Evolutionary conservation across 495 filamentous ascomycete genomes (phyloP), one percentile per base, ranked within the genome.

Genomic region (Letharia lupina): DNA sequence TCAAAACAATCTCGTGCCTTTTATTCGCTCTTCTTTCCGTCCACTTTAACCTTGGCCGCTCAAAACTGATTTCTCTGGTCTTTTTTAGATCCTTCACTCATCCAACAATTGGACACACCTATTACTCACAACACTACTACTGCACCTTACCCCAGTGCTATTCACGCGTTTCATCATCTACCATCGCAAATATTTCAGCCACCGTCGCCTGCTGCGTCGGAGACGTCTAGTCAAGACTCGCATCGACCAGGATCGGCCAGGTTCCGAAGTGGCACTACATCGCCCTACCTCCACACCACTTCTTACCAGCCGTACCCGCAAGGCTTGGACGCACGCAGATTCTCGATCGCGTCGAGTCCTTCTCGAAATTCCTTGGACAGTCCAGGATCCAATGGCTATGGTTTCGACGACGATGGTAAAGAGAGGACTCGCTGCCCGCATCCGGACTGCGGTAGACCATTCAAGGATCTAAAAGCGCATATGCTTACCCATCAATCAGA

Each of bases 401-500:
- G 86, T 54, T 70, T 77, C 47, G 84, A 89, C 48, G 89, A 91
- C 28, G 87, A 87, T 52, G 75, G 75, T 44, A 82, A 82, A 61
- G 82, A 86, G 67, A 86, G 88, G 72, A 87, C 87, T 57, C 83
- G 89, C 56, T 97, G 93, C 77, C 89, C 90, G 16, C 84, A 89
- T 70, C 86, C 89, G 0, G 91, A 94, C 35, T 97, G 93, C 68
- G 91, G 91, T 20, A 86, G 90, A 63, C 81, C 90, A n/a, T 96
- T 96, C 83, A 95, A 95, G 72, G 93, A 97, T 70, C 77, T 96
- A 62, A 94, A 93, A 70, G 93, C 94, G 8, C 94, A 99, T 75
- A 92, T 96, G 89, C 82, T 98, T 62, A 99, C 94, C 2, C 94
- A 99, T 76, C 90, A 93, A 77, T 87, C 87, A 62, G 93, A 97